Evolutionary conservation across 2,329 filamentous ascomycete genomes (phyloP), one percentile per base, ranked within the genome.

Genomic region (Zymoseptoria pseudotritici): DNA sequence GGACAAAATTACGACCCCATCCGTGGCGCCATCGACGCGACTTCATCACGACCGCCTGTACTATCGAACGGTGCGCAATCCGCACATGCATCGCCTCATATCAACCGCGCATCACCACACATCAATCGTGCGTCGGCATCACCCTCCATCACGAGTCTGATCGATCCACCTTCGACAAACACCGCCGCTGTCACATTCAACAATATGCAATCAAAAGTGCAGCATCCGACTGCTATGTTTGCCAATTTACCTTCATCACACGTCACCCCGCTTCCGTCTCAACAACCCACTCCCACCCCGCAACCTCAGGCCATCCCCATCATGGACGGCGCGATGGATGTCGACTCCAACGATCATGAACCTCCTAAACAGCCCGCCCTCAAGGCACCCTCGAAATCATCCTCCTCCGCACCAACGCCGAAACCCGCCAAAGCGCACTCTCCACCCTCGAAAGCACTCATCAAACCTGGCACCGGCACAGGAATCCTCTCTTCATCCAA

Each of bases 131-230:
- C 90, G n/a, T 93, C 89, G 71, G 89, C 89, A 49, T 97, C 93
- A 4, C 92, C 93, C 1, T 93, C 93, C 2, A 96, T 97, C 66
- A 88, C 91, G 5, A 96, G 90, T 75, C 82, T 97, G 59, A 90
- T 97, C 55, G 91, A 96, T 66, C 88, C 87, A 36, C 82, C 83
- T 2, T 52, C 59, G 36, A 70, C 66, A n/a, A 29, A 29, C 52
- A 53, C 36, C 36, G 36, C 36, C 17, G 36, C 36, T 0, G 36
- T 46, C 36, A 46, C 36, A 13, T 46, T 61, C 62, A 67, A 73
- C 20, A 53, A 53, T 29, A 55, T 67, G 29, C 66, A 67, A 58
- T 59, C 63, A 55, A 53, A 57, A n/a, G 63, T 62, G 58, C 64
- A 66, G 46, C 65, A 67, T 46, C 57, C 59, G 24, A 53, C 52